Conservation (phyloP, 441 rosid genomes). For the Gossypium lobatum region DNA sequence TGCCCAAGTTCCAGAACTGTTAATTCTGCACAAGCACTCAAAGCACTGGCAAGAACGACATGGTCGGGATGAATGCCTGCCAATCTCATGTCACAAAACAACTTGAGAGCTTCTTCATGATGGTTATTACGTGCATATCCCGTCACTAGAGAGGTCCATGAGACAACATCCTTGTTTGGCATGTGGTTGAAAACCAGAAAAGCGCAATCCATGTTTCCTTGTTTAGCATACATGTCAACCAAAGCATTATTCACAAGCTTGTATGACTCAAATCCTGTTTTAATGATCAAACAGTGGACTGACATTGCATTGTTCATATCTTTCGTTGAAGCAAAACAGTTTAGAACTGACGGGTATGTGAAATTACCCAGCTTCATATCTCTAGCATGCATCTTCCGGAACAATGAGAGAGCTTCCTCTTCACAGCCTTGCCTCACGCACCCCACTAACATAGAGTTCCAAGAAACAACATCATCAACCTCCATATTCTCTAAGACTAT, state of each 20-base stretch:
- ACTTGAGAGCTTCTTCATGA: conserved; percentile 55
- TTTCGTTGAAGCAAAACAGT: conserved; percentile 46
- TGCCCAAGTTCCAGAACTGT: conserved; percentile 71
- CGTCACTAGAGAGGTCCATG: conserved; percentile 88
- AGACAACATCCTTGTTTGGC: conserved; percentile 62
- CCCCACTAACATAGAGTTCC: conserved; percentile 80
- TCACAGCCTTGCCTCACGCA: conserved; percentile 59
- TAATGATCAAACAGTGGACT: conserved; percentile 63
- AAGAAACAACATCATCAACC: conserved; percentile 58
- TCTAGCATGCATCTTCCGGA: conserved; percentile 53
- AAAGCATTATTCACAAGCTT: conserved; percentile 74
- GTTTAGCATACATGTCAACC: conserved; percentile 83
- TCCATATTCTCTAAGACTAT: conserved; percentile 39
- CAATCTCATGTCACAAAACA: conserved; percentile 56
- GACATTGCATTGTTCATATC: conserved; percentile 39
- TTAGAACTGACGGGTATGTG: conserved; percentile 65
- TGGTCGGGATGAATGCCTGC: conserved; percentile 53
- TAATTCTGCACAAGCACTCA: conserved; percentile 69
- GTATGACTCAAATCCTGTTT: conserved; percentile 62
- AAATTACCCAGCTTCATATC: conserved; percentile 57
- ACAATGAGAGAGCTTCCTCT: conserved; percentile 56
- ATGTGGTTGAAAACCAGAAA: conserved; percentile 50
- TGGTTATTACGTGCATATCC: conserved; percentile 55
- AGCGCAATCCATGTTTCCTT: conserved; percentile 47
- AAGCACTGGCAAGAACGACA: conserved; percentile 49